Evolutionary conservation across 2,329 filamentous ascomycete species (phyloP).

Genomic region (Aspergillus candidus): DNA sequence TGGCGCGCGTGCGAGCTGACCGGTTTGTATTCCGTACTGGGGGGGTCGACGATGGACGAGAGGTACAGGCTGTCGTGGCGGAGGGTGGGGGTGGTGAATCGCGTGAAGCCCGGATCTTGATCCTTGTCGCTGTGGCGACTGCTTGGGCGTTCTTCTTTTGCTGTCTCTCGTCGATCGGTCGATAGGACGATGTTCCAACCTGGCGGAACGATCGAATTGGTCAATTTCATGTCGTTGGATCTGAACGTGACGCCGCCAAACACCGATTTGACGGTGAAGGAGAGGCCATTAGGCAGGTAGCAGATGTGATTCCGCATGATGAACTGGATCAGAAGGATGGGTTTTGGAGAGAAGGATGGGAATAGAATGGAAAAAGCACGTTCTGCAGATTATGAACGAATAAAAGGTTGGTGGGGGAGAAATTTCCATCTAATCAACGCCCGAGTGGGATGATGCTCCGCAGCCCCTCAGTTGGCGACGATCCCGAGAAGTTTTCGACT

Average conservation of each 20-base stretch:
- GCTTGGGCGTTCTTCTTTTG: constrained; percentile 22
- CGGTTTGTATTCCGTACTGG: constrained; percentile 71
- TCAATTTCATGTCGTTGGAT: constrained; percentile 64
- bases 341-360: background rate
- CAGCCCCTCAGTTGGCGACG: background rate
- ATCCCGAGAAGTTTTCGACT: background rate
- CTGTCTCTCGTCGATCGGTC: constrained; percentile 45
- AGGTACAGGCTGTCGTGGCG: constrained; percentile 80
- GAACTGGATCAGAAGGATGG: background rate
- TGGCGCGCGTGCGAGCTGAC: constrained; percentile 76
- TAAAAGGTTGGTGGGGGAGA: no score
- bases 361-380: background rate
- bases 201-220: constrained; percentile 61
- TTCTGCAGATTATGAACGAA: no score
- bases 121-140: constrained; percentile 16
- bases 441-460: no score
- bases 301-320: constrained; percentile 25
- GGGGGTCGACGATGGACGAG: constrained; percentile 81
- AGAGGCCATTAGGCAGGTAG: constrained; percentile 81
- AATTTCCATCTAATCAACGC: no score
- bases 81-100: constrained; percentile 70
- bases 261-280: constrained; percentile 71
- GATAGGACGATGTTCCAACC: constrained; percentile 89
- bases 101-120: constrained; percentile 31
- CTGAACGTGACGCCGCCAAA: constrained; percentile 93